These are phyloP conservation scores for Handroanthus guayacan DNA, from an alignment of 257 asterid species.

Conservation along the genomic window DNA sequence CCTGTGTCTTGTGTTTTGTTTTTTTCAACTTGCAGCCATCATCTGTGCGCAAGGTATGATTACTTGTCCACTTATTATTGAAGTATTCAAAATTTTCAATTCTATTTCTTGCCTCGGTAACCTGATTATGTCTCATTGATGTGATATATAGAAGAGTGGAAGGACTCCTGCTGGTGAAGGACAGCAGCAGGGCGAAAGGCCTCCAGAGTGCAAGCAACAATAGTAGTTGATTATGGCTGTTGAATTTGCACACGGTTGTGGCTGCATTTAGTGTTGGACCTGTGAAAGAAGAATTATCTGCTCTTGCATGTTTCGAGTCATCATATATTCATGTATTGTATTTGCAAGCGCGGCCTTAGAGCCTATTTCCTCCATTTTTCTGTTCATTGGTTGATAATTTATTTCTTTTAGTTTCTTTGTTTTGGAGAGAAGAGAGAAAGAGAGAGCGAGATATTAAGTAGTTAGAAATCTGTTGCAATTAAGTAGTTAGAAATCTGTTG, in stretches of 20 bases:
- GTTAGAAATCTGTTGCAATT: conserved; percentile 29
- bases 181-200: conserved; percentile 51
- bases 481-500: neutral
- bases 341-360: conserved; percentile 21
- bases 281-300: neutral
- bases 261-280: conserved; percentile 12
- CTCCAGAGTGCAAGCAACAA: conserved; percentile 74
- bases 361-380: conserved; percentile 31
- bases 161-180: conserved; percentile 40
- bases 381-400: conserved; percentile 24
- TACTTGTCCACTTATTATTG: neutral
- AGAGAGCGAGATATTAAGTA: neutral
- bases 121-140: neutral
- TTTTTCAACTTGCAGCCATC: conserved; percentile 20
- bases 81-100: too few relatives aligned
- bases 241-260: neutral
- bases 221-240: conserved; percentile 21
- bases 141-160: conserved; percentile 35
- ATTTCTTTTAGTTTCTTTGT: conserved; percentile 29
- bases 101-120: neutral
- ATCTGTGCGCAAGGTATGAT: conserved; percentile 36
- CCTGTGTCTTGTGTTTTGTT: neutral
- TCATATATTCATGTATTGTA: conserved; percentile 34
- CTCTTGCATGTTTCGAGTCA: conserved; percentile 21
- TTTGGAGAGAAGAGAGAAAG: conserved; percentile 23